These are phyloP conservation scores for Cryptosporidium tyzzeri DNA, from an alignment of 169 alveolate species.

Conservation along the genomic window DNA sequence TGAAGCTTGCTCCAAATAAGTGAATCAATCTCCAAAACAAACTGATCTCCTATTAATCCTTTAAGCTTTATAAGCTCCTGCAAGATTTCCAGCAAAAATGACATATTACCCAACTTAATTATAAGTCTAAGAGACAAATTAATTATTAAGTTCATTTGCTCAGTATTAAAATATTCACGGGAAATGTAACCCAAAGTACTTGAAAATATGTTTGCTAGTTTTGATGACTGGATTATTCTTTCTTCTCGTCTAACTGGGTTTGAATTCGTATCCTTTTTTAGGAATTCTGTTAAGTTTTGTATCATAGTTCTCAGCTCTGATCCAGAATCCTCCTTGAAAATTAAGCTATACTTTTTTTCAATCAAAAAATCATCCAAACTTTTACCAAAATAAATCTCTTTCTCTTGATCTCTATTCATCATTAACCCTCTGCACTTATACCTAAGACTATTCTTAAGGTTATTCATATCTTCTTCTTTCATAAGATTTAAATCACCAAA, in stretches of 20 bases:
- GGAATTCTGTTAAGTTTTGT: background rate
- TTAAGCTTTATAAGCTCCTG: conserved; percentile 3
- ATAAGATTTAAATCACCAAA: background rate
- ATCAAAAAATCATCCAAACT: background rate
- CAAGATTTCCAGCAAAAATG: conserved; percentile 10
- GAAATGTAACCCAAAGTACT: background rate
- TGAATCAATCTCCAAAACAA: conserved; percentile 6
- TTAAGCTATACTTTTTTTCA: background rate
- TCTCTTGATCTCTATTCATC: conserved; percentile 5
- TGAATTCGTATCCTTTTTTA: background rate
- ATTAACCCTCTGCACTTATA: background rate
- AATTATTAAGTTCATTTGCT: conserved; percentile 32
- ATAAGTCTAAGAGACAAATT: conserved; percentile 11
- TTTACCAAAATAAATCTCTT: conserved; percentile 1
- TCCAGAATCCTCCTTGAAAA: conserved; percentile 1
- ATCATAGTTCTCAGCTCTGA: conserved; percentile 22
- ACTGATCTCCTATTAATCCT: background rate
- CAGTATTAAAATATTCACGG: conserved; percentile 25
- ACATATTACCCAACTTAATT: conserved; percentile 17
- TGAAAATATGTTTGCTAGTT: background rate
- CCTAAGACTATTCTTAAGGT: background rate
- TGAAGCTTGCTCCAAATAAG: conserved; percentile 39
- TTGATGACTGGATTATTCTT: conserved; percentile 3
- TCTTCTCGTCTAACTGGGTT: background rate
- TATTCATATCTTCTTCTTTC: background rate